These are phyloP conservation scores for Fremontodendron californicum DNA, from an alignment of 345 rosid species.

Conservation along the genomic window DNA sequence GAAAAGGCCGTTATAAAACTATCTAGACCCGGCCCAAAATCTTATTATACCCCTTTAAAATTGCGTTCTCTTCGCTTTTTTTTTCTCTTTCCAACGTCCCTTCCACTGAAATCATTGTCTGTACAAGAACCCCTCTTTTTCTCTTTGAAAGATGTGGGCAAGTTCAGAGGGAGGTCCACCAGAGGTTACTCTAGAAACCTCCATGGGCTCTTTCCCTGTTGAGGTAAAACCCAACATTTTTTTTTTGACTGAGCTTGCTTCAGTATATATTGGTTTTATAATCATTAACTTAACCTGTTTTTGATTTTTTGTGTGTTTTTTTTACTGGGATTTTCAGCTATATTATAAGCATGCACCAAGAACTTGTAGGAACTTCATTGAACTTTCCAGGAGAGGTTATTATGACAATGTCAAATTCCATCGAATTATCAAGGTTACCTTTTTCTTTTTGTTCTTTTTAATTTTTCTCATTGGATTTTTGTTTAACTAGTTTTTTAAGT, in stretches of 20 bases:
- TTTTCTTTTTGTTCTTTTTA: neutral
- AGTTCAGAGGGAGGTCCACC: constrained; percentile 72
- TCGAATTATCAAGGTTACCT: constrained; percentile 71
- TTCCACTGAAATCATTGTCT: neutral
- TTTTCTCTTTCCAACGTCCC: neutral
- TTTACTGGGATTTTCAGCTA: constrained; percentile 37
- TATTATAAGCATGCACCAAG: constrained; percentile 85
- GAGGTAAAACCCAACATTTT: constrained; percentile 44
- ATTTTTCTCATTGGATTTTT: neutral
- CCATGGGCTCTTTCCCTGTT: constrained; percentile 85
- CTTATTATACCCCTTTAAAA: neutral
- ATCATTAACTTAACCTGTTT: neutral
- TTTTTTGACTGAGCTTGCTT: neutral
- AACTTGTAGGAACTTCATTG: constrained; percentile 89
- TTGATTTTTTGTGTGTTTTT: neutral
- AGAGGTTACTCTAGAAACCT: constrained; percentile 89
- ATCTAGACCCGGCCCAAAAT: neutral
- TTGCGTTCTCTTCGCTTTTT: neutral
- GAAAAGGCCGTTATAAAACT: neutral
- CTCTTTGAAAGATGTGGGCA: constrained; percentile 50
- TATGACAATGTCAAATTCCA: constrained; percentile 79
- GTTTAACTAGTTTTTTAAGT: neutral
- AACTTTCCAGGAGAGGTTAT: constrained; percentile 79
- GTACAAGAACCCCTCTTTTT: neutral
- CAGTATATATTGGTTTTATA: neutral